phyloP scores from a whole-genome alignment of 768 basidiomycete species.

The Rickenella mellea region DNA sequence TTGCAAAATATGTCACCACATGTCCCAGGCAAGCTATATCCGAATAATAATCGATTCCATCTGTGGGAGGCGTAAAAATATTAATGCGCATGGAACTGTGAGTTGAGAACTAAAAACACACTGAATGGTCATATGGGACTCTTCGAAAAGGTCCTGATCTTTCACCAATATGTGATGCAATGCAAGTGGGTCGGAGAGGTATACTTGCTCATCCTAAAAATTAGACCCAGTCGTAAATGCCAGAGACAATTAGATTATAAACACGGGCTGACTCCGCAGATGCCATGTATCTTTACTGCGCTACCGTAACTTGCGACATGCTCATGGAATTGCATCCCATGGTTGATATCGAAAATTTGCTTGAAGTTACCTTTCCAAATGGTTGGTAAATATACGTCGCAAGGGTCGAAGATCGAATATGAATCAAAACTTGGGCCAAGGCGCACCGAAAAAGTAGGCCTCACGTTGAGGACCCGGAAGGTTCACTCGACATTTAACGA shows the following conservation, averaged over 20 bases:
- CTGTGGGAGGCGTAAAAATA: background rate
- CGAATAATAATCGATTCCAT: background rate
- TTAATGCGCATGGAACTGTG: conserved; percentile 4
- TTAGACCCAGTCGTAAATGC: background rate
- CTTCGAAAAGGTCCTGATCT: conserved; percentile 18
- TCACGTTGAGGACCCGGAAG: no score
- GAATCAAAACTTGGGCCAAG: no score
- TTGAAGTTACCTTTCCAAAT: no score
- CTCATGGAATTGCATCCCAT: conserved; percentile 8
- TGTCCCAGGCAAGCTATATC: background rate
- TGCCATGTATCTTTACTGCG: conserved; percentile 8
- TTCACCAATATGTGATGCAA: conserved; percentile 36
- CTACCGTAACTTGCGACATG: conserved; percentile 10
- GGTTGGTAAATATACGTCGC: no score
- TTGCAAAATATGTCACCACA: no score
- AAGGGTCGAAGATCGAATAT: no score
- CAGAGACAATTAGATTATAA: background rate
- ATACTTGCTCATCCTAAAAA: conserved; percentile 15
- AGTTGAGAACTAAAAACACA: background rate
- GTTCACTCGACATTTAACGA: no score
- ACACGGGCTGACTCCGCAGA: conserved; percentile 14
- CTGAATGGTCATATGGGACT: conserved; percentile 3
- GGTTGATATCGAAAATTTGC: conserved; percentile 9
- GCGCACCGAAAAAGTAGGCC: no score
- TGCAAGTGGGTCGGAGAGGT: conserved; percentile 35